These are phyloP conservation scores for Myxozyma kluyveri DNA, from an alignment of 805 yeast species.

Conservation along the genomic window DNA sequence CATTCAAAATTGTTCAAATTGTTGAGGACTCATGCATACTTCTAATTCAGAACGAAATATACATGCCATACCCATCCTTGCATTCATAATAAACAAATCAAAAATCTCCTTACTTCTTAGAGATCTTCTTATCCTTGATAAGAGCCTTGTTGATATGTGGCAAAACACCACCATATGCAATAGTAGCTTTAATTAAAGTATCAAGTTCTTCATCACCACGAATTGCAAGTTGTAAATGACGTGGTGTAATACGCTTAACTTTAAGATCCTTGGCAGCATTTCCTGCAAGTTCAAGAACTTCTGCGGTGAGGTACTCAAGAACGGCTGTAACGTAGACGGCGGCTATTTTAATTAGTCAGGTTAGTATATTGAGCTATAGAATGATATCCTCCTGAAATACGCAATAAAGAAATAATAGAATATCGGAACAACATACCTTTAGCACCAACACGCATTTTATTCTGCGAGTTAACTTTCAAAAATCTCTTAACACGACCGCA, in stretches of 20 bases:
- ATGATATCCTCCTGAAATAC: no score
- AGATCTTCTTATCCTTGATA: slow-evolving; percentile 16
- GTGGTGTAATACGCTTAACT: slow-evolving; percentile 95
- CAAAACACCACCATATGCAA: slow-evolving; percentile 97
- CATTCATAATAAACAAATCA: no score
- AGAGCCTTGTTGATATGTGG: slow-evolving; percentile 76
- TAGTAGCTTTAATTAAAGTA: slow-evolving; percentile 88
- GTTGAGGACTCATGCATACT: no score
- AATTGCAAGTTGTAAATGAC: slow-evolving; percentile 93
- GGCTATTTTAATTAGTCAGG: slow-evolving; percentile 40
- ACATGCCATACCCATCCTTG: no score
- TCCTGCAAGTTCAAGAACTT: slow-evolving; percentile 97
- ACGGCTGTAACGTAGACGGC: slow-evolving; percentile 97
- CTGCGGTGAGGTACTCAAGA: slow-evolving; percentile 95
- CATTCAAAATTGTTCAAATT: no score
- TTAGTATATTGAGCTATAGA: neutral
- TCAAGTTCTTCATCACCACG: slow-evolving; percentile 98
- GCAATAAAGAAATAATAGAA: no score
- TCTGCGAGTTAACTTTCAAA: slow-evolving; percentile 85
- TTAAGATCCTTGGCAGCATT: slow-evolving; percentile 97
- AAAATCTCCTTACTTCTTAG: no score
- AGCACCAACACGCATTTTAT: slow-evolving; percentile 78
- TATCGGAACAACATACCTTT: slow-evolving; percentile 42
- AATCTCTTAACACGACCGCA: slow-evolving; percentile 99
- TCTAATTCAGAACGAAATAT: no score